These are phyloP conservation scores for Globisporangium nagaii DNA, from an alignment of 352 stramenopile genomes.

Conservation along the genomic window DNA sequence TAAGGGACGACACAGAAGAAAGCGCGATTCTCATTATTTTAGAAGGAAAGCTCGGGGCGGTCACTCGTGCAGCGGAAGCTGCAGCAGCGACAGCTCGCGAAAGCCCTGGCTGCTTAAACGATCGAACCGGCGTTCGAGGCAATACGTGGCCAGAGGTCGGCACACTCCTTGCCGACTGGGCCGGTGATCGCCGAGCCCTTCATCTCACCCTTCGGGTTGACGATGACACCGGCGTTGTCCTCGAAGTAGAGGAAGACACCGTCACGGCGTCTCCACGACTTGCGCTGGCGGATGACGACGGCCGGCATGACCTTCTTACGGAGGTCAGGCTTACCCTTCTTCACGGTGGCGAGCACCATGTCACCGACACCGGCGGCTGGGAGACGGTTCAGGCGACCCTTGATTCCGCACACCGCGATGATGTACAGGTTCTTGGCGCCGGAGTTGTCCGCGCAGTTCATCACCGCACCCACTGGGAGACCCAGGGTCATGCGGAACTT, in stretches of 20 bases:
- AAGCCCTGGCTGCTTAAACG: conserved; percentile 84
- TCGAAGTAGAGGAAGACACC: conserved; percentile 99
- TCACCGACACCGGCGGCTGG: conserved; percentile 98
- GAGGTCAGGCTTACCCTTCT: conserved; percentile 99
- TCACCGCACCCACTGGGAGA: conserved; percentile 97
- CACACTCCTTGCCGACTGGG: conserved; percentile 99
- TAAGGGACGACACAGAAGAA: conserved; percentile 14
- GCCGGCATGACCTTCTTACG: conserved; percentile 99
- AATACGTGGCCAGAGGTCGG: conserved; percentile 99
- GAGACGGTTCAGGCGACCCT: conserved; percentile 98
- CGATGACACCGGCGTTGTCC: conserved; percentile 99
- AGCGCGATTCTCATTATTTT: conserved; percentile 23
- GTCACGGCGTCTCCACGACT: conserved; percentile 99
- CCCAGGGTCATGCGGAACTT: conserved; percentile 99
- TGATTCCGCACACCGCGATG: conserved; percentile 99
- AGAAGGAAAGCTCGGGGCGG: neutral
- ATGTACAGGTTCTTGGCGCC: conserved; percentile 99
- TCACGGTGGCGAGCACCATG: conserved; percentile 99
- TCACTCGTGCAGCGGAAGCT: neutral
- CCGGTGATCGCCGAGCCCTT: conserved; percentile 99
- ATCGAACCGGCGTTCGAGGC: conserved; percentile 99
- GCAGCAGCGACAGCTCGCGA: neutral
- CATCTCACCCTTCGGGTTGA: conserved; percentile 99
- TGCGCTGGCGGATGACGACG: conserved; percentile 99
- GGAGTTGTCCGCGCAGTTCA: conserved; percentile 99